Conservation (phyloP, 345 rosid genomes). For the Nasturtium officinale region DNA sequence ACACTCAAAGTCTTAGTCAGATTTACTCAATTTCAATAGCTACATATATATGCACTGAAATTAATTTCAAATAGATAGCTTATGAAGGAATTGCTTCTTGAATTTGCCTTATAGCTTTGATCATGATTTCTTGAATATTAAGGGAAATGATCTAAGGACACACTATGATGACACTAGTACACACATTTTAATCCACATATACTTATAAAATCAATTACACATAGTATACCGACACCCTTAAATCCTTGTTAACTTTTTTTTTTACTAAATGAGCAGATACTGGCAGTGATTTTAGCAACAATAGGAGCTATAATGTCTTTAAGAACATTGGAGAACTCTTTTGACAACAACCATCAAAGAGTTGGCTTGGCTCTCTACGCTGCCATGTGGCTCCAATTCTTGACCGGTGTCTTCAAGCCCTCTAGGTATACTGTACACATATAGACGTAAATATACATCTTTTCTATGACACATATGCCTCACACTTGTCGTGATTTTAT, state of each 20-base stretch:
- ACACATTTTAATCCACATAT: neutral
- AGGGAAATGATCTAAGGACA: slow-evolving; percentile 28
- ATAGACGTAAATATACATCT: neutral
- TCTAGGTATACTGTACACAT: slow-evolving; percentile 64
- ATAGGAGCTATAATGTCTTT: slow-evolving; percentile 78
- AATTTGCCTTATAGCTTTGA: slow-evolving; percentile 28
- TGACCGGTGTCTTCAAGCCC: slow-evolving; percentile 65
- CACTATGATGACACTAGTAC: slow-evolving; percentile 36
- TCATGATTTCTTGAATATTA: slow-evolving; percentile 44
- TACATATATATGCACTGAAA: slow-evolving; percentile 28
- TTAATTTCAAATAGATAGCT: slow-evolving; percentile 35
- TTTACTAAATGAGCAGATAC: slow-evolving; percentile 45
- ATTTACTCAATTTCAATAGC: slow-evolving; percentile 29
- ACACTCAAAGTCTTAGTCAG: slow-evolving; percentile 33
- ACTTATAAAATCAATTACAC: slow-evolving; percentile 5
- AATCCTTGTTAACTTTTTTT: neutral
- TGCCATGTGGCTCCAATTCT: slow-evolving; percentile 75
- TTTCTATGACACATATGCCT: neutral
- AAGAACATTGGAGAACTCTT: slow-evolving; percentile 71
- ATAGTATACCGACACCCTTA: neutral
- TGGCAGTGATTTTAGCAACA: slow-evolving; percentile 64
- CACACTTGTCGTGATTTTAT: neutral
- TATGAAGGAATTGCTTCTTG: slow-evolving; percentile 20
- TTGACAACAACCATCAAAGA: slow-evolving; percentile 81
- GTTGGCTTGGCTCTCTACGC: slow-evolving; percentile 69